Evolutionary conservation across 2,329 filamentous ascomycete species (phyloP).

Genomic region (Talaromyces sp.): DNA sequence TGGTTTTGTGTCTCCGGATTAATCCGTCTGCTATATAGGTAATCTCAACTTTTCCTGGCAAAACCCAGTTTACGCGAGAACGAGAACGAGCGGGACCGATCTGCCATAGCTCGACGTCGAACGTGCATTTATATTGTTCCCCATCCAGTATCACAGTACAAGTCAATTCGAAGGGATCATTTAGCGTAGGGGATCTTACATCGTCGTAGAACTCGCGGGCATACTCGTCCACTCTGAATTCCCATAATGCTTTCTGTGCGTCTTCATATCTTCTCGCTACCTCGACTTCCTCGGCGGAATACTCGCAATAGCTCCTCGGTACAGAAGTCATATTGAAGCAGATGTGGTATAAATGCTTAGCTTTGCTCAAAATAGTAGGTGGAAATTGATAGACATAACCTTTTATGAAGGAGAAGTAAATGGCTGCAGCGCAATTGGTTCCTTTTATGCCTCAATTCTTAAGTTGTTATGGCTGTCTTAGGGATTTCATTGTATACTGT

Average conservation of each 20-base stretch:
- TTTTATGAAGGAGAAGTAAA: not conserved
- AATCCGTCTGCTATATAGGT: not conserved
- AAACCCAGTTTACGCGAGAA: not conserved
- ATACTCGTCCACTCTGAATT: not conserved
- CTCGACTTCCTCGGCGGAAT: not conserved
- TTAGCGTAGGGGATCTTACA: not conserved
- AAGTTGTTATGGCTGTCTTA: not conserved
- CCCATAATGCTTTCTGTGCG: not conserved
- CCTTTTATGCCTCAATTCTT: not conserved
- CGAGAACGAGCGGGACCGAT: not conserved
- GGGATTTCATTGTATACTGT: not conserved
- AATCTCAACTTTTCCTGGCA: not conserved
- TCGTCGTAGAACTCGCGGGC: not conserved
- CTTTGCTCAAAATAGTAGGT: not conserved
- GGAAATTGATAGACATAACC: not conserved
- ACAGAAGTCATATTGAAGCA: not conserved
- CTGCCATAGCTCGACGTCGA: not conserved
- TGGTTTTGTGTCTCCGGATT: not conserved
- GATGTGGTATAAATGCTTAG: not conserved
- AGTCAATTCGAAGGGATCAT: not conserved
- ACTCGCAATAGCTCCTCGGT: not conserved
- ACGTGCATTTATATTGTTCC: not conserved
- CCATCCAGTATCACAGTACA: not conserved
- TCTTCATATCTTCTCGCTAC: not conserved
- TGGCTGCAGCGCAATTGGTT: not conserved